Conservation (phyloP, 805 yeast genomes). For the Kuraishia piskuri region DNA sequence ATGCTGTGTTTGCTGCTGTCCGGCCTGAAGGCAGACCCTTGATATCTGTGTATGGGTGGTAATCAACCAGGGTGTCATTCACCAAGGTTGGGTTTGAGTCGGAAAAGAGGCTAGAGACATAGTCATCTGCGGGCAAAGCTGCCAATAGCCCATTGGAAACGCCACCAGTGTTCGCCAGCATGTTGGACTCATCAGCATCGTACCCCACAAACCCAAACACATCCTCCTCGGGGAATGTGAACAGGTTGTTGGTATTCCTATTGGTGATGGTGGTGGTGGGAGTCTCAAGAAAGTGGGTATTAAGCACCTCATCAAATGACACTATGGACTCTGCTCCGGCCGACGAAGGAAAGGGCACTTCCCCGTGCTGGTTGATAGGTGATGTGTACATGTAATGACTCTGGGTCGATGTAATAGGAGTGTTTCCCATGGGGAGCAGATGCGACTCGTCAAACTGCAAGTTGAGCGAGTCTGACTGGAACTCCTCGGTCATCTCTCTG, state of each 20-base stretch:
- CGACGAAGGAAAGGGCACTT: neutral
- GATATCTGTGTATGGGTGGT: too few species aligned
- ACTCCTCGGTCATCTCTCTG: neutral
- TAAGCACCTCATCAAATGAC: neutral
- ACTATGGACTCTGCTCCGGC: neutral
- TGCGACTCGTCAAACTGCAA: neutral
- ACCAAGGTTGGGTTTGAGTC: neutral
- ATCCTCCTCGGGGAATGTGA: neutral
- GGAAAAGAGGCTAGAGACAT: neutral
- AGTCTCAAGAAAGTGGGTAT: neutral
- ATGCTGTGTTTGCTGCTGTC: too few species aligned
- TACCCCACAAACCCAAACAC: neutral
- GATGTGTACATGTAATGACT: neutral
- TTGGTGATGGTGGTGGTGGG: neutral
- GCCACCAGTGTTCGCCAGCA: neutral
- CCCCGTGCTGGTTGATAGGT: neutral
- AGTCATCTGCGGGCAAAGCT: neutral
- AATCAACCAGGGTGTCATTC: neutral
- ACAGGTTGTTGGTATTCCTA: neutral
- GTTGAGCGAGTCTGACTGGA: neutral
- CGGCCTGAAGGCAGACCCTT: too few species aligned
- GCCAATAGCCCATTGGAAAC: neutral
- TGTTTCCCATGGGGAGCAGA: neutral
- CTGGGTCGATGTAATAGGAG: neutral
- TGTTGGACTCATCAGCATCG: neutral